phyloP scores from a whole-genome alignment of 805 yeast genomes.

The Candida parachauliodes region DNA sequence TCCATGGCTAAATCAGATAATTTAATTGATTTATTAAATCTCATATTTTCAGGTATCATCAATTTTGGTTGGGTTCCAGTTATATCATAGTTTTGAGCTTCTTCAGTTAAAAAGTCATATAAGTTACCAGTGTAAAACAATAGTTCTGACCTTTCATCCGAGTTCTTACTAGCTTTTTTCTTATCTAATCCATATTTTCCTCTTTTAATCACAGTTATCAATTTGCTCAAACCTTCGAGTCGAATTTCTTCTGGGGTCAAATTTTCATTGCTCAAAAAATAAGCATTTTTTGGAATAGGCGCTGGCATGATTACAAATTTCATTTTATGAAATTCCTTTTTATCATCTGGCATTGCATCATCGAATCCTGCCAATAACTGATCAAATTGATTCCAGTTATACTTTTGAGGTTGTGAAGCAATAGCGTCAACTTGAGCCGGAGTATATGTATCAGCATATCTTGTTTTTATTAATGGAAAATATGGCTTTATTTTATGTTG shows the following conservation, averaged over 20 bases:
- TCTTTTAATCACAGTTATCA: slow-evolving; percentile 60
- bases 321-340: slow-evolving; percentile 57
- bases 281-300: slow-evolving; percentile 57
- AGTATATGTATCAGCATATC: slow-evolving; percentile 68
- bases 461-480: slow-evolving; percentile 59
- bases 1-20: slow-evolving; percentile 56
- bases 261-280: slow-evolving; percentile 51
- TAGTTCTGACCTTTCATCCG: slow-evolving; percentile 66
- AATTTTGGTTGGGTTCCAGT: slow-evolving; percentile 34
- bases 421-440: slow-evolving; percentile 55
- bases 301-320: slow-evolving; percentile 85
- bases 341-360: slow-evolving; percentile 58
- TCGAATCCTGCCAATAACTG: slow-evolving; percentile 89
- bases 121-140: slow-evolving; percentile 85
- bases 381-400: slow-evolving; percentile 91
- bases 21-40: slow-evolving; percentile 49
- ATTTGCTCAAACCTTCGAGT: slow-evolving; percentile 79
- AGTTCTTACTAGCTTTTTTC: slow-evolving; percentile 15
- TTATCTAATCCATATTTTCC: slow-evolving; percentile 38
- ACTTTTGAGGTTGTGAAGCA: slow-evolving; percentile 47
- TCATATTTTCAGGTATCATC: slow-evolving; percentile 29
- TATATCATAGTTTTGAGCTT: slow-evolving; percentile 40
- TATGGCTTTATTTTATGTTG: slow-evolving; percentile 9
- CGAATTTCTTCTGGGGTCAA: slow-evolving; percentile 82
- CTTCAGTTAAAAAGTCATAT: slow-evolving; percentile 54